phyloP scores from a whole-genome alignment of 495 filamentous ascomycete species.

The Achaetomiella virescens region DNA sequence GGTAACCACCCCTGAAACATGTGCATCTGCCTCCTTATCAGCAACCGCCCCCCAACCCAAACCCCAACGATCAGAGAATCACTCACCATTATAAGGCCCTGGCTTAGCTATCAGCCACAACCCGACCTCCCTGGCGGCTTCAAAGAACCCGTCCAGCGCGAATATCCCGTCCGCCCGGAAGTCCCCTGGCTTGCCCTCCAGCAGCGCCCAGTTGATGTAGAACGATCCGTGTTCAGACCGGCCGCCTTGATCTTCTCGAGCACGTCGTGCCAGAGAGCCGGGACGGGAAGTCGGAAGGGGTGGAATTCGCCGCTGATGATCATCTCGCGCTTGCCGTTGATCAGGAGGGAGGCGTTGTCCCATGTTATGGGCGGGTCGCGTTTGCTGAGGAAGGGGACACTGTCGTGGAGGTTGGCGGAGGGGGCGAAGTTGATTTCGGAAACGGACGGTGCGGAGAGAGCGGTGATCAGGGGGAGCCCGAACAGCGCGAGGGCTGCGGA shows the following conservation, averaged over 20 bases:
- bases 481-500: no score
- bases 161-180: constrained; percentile 67
- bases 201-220: constrained; percentile 72
- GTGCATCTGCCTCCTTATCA: constrained; percentile 53
- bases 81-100: constrained; percentile 38
- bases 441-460: no score
- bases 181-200: constrained; percentile 64
- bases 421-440: no score
- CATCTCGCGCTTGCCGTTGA: constrained; percentile 64
- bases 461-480: no score
- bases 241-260: constrained; percentile 75
- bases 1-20: constrained; percentile 40
- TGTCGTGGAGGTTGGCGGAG: not conserved
- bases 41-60: constrained; percentile 30
- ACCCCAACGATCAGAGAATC: not conserved
- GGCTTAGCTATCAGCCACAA: constrained; percentile 71
- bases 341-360: constrained; percentile 68
- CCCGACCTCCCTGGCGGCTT: constrained; percentile 59
- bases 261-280: constrained; percentile 64
- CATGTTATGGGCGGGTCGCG: constrained; percentile 29
- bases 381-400: constrained; percentile 40
- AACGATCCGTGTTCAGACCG: constrained; percentile 74
- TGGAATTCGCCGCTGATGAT: constrained; percentile 71
- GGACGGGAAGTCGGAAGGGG: constrained; percentile 68
- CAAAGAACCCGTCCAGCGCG: constrained; percentile 63